phyloP scores from a whole-genome alignment of 495 filamentous ascomycete species.

The Talaromyces thailandensis region DNA sequence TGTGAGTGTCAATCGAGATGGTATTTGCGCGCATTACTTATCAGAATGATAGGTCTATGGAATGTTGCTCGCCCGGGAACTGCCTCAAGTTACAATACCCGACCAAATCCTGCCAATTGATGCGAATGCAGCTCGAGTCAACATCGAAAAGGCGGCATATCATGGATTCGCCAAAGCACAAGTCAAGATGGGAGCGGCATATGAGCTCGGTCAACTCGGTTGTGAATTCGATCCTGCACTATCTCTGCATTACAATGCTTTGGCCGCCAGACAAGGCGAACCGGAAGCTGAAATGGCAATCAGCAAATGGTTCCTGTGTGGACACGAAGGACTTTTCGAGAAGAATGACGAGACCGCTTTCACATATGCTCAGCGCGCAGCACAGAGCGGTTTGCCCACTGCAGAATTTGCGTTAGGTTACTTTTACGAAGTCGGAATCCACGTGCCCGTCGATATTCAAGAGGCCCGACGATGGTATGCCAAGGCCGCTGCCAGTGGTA shows the following conservation, averaged over 20 bases:
- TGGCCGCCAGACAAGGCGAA: conserved; percentile 83
- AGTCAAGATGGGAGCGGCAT: conserved; percentile 93
- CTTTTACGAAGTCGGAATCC: conserved; percentile 93
- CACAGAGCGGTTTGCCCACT: conserved; percentile 68
- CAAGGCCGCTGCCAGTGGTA: conserved; percentile 81
- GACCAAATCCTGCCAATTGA: conserved; percentile 66
- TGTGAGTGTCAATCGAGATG: conserved; percentile 28
- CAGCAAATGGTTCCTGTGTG: conserved; percentile 97
- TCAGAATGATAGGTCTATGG: conserved; percentile 59
- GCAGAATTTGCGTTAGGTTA: conserved; percentile 97
- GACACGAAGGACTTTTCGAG: conserved; percentile 79
- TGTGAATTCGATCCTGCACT: conserved; percentile 92
- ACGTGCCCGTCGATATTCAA: conserved; percentile 67
- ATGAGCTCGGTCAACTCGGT: conserved; percentile 85
- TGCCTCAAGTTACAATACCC: conserved; percentile 79
- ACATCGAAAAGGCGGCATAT: conserved; percentile 95
- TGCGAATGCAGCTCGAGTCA: conserved; percentile 63
- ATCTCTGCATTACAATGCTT: conserved; percentile 90
- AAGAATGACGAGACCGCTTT: conserved; percentile 95
- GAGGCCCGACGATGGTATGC: conserved; percentile 88
- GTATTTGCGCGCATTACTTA: not conserved
- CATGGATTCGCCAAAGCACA: conserved; percentile 96
- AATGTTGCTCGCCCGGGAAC: conserved; percentile 84
- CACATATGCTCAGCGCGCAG: conserved; percentile 80
- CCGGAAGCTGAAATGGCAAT: conserved; percentile 92